These are phyloP conservation scores for Rhodamnia rubescens DNA, from an alignment of 345 rosid species.

Conservation along the genomic window DNA sequence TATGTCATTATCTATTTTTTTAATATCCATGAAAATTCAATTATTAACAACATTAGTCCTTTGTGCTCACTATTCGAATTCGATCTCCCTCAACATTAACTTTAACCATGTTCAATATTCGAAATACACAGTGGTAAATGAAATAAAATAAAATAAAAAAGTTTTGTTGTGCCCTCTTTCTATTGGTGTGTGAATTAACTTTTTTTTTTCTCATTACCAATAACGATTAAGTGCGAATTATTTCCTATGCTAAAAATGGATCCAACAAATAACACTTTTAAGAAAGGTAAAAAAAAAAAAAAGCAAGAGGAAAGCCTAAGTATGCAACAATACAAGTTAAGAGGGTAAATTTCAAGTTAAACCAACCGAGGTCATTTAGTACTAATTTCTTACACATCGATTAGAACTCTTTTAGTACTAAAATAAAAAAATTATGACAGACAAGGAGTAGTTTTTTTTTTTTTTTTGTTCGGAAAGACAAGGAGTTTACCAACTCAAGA, in stretches of 20 bases:
- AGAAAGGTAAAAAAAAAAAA: not conserved
- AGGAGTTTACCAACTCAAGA: not conserved
- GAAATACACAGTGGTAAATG: not conserved
- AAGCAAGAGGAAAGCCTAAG: rapidly evolving
- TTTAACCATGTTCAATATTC: not conserved
- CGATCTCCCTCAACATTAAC: not conserved
- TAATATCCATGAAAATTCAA: too few relatives aligned
- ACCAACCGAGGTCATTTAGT: not conserved
- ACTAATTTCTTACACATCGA: not conserved
- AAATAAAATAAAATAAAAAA: not conserved
- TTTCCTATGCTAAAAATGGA: rapidly evolving
- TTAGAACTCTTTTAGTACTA: rapidly evolving
- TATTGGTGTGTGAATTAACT: not conserved
- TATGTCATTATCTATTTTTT: too few relatives aligned
- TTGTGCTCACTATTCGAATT: not conserved
- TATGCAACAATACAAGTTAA: not conserved
- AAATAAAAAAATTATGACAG: not conserved
- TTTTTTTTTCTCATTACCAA: rapidly evolving
- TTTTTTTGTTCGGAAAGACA: too few relatives aligned
- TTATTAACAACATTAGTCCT: not conserved
- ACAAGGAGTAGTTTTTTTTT: not conserved
- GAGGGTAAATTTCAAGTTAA: not conserved
- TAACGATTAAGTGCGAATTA: not conserved
- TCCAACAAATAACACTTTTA: not conserved
- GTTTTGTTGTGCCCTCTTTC: rapidly evolving